phyloP scores from a whole-genome alignment of 169 alveolate genomes.

The Plasmodium vinckei region DNA sequence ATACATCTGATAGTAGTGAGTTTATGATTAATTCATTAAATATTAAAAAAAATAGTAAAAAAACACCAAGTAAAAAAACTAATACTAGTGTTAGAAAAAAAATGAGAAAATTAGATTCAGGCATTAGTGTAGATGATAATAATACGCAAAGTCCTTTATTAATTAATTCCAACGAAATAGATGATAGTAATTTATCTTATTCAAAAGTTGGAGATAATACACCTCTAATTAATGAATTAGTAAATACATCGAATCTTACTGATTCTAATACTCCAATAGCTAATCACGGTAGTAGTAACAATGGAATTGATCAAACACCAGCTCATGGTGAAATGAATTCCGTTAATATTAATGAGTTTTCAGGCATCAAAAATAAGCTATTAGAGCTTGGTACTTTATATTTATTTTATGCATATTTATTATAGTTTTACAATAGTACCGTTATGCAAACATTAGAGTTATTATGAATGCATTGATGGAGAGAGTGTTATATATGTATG shows the following conservation, averaged over 20 bases:
- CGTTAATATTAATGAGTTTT: constrained; percentile 60
- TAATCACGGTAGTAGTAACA: neutral
- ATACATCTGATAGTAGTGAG: constrained; percentile 71
- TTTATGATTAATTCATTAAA: constrained; percentile 37
- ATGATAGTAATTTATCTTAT: constrained; percentile 10
- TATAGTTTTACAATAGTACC: neutral
- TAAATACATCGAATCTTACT: neutral
- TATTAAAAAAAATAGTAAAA: constrained; percentile 35
- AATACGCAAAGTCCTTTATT: neutral
- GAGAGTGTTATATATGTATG: neutral
- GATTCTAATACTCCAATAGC: neutral
- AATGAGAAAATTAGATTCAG: constrained; percentile 10
- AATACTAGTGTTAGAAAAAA: constrained; percentile 32
- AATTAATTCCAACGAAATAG: constrained; percentile 14
- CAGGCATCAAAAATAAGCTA: constrained; percentile 55
- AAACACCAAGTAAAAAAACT: constrained; percentile 1
- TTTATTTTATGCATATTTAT: constrained; percentile 3
- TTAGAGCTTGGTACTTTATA: constrained; percentile 61
- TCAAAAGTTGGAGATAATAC: constrained; percentile 27
- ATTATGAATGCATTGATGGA: neutral
- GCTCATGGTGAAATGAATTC: too few species aligned
- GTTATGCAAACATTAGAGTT: neutral
- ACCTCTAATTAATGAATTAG: constrained; percentile 6
- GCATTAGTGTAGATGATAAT: neutral
- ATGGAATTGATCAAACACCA: too few species aligned